A percentile compares a stretch with the other conserved stretches of the same genome.
Conservation (phyloP, 2,329 filamentous ascomycete species). For the Fusarium protoensiforme region DNA sequence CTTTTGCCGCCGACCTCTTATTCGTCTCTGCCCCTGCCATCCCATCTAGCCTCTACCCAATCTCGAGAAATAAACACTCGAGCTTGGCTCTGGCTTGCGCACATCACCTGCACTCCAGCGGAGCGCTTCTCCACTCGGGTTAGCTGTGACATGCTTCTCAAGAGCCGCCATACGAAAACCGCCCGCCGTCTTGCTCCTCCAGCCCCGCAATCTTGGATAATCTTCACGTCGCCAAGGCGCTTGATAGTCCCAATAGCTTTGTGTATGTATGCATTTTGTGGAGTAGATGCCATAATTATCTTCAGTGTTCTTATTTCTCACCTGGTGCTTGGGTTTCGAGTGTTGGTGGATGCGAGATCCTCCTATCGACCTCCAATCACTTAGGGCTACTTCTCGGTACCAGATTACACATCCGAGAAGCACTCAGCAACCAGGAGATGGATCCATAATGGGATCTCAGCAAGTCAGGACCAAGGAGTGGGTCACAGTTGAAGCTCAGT, state of each 20-base stretch:
- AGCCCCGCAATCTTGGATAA: not conserved
- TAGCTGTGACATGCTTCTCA: slow-evolving; percentile 5
- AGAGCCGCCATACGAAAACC: slow-evolving; percentile 10
- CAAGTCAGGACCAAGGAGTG: not conserved
- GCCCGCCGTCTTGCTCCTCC: slow-evolving; percentile 10
- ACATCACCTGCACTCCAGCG: slow-evolving; percentile 30
- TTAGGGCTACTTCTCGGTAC: not conserved
- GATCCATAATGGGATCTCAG: not conserved
- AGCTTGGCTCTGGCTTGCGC: slow-evolving; percentile 4
- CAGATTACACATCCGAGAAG: not conserved
- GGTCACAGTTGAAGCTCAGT: not conserved
- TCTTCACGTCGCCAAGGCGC: not conserved
- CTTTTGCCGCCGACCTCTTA: not conserved
- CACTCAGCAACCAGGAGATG: not conserved
- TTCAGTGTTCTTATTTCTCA: not conserved
- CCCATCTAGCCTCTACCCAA: slow-evolving; percentile 4
- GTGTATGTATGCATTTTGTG: not conserved
- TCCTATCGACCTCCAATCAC: not conserved
- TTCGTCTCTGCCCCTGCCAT: not conserved
- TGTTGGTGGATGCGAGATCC: not conserved
- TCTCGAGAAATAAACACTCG: slow-evolving; percentile 4
- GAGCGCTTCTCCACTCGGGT: slow-evolving; percentile 19
- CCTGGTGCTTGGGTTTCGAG: not conserved
- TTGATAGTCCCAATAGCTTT: not conserved
- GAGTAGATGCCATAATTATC: not conserved